Base-by-base conservation (phyloP, 2,329 filamentous ascomycete genomes). In the Penicillium expansum region DNA sequence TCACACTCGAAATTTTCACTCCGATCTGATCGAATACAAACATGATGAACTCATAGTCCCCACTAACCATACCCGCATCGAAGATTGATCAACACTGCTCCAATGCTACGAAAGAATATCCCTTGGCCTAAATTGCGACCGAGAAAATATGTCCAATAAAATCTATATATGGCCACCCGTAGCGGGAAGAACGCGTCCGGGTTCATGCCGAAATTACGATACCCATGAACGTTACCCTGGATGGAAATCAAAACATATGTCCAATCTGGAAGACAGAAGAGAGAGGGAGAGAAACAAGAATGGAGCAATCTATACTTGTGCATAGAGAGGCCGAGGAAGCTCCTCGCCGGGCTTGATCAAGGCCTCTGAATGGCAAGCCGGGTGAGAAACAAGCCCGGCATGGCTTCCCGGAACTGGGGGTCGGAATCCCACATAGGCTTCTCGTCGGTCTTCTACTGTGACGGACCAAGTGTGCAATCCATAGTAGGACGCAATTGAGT, bases 401-500 rank as follows among this genome's bases (percentile, higher is more conserved):
- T 65, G 65, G 53, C 63, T 67, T 45, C 66, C 65, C 47, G 69
- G 51, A 43, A 62, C 64, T 6, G 72, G 69, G 48, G 81, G 67
- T 51, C 71, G 68, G 59, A 93, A 78, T 4, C 89, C 90, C 22
- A 97, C 87, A 67, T 95, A 96, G 8, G 94, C 91, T 60, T 94
- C 88, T 50, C 90, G 84, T 51, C 87, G 83, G 62, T 86, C 81
- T 32, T 86, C 86, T 1, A 88, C 82, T 0, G 88, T 89, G 58
- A 93, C 84, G 5, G 90, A 92, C 78, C 87, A 91, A 20, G 92
- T 96, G 59, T 86, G 84, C 55, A 97, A 82, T 43, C 92, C 92
- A 71, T 97, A 97, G 74, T 97, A 97, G 39, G 88, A 85, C 10
- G 91, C 93, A 61, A 97, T 92, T 56, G 90, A 89, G 74, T 97